These are phyloP conservation scores for Purpureocillium takamizusanense DNA, from an alignment of 2,329 filamentous ascomycete species.

Conservation along the genomic window DNA sequence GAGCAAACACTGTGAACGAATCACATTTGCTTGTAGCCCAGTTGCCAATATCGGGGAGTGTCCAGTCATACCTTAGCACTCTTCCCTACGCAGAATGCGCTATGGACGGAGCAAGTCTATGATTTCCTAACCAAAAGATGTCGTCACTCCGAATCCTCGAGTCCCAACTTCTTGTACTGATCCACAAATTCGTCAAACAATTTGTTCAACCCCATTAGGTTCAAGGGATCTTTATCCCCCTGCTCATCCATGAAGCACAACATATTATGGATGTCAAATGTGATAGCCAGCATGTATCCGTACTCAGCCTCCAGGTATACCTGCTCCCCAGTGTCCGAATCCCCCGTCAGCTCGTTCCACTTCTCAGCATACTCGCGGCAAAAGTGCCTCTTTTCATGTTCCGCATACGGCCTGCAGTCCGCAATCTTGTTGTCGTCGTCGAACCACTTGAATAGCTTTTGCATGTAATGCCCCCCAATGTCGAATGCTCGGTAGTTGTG, in stretches of 20 bases:
- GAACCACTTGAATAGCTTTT: slow-evolving; percentile 12
- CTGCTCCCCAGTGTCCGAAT: slow-evolving; percentile 7
- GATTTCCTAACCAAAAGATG: too few species aligned
- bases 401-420: slow-evolving; percentile 6
- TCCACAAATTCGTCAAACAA: slow-evolving; percentile 6
- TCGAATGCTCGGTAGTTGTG: slow-evolving; percentile 11
- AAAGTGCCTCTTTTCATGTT: slow-evolving; percentile 10
- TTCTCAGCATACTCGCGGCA: slow-evolving; percentile 8
- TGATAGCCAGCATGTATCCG: slow-evolving; percentile 9
- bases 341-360: slow-evolving; percentile 9
- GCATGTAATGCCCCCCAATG: slow-evolving; percentile 12
- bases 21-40: too few species aligned
- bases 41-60: too few species aligned
- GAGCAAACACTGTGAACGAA: too few species aligned
- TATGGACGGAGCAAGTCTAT: too few species aligned
- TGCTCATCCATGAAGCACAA: slow-evolving; percentile 7
- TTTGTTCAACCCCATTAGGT: slow-evolving; percentile 7
- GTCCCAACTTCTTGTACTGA: slow-evolving; percentile 2
- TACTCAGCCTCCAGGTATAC: slow-evolving; percentile 7
- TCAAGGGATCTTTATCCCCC: slow-evolving; percentile 5
- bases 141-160: too few species aligned
- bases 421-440: slow-evolving; percentile 7
- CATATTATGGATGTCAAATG: slow-evolving; percentile 13
- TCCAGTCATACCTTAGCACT: too few species aligned
- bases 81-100: too few species aligned